phyloP scores from a whole-genome alignment of 441 rosid species.

The Euphorbia schlechtendalii region DNA sequence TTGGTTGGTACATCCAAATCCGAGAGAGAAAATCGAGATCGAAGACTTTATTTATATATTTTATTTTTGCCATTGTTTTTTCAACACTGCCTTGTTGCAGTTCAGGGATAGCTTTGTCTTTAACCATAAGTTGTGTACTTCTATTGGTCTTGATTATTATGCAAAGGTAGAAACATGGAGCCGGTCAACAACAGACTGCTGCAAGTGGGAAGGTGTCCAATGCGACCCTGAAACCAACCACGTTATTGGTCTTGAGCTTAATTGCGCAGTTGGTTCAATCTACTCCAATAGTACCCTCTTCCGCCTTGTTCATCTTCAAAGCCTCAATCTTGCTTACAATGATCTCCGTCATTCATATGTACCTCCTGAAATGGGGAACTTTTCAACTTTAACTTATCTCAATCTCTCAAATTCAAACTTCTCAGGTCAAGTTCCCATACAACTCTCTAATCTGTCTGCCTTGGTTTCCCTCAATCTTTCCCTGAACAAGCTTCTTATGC shows the following conservation, averaged over 20 bases:
- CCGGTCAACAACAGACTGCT: not conserved
- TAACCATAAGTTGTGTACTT: too few relatives aligned
- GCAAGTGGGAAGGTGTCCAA: not conserved
- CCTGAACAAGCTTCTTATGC: not conserved
- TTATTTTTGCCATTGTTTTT: too few relatives aligned
- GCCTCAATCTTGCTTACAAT: not conserved
- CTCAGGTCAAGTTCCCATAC: not conserved
- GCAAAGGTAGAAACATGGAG: not conserved
- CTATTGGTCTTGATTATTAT: not conserved
- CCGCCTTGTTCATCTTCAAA: not conserved
- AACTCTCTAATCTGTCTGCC: not conserved
- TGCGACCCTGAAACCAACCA: not conserved
- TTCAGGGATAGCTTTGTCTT: not conserved
- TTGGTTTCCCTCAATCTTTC: not conserved
- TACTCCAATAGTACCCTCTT: not conserved
- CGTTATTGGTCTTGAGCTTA: not conserved
- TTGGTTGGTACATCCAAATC: too few relatives aligned
- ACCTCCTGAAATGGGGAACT: not conserved
- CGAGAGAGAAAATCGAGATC: too few relatives aligned
- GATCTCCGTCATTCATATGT: not conserved
- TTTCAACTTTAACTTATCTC: not conserved
- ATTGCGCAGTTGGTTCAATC: not conserved
- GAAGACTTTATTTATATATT: too few relatives aligned
- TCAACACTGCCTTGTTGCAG: not conserved
- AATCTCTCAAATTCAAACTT: not conserved